Percentiles rank a stretch among this genome's conserved stretches.
Evolutionary conservation across 257 asterid species (phyloP).

Genomic region (Cinchona pubescens): DNA sequence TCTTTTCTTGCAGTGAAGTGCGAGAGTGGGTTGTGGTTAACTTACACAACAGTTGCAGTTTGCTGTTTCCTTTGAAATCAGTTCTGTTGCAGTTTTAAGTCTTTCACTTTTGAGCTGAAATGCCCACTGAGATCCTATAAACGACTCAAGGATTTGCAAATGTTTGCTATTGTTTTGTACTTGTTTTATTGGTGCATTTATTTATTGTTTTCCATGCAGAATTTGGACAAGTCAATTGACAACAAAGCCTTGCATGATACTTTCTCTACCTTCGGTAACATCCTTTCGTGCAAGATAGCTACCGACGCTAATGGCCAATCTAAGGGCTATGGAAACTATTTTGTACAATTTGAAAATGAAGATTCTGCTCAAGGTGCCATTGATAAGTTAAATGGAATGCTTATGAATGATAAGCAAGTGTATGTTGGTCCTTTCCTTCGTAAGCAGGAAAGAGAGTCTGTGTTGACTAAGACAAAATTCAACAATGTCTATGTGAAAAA

Average conservation of each 20-base stretch:
- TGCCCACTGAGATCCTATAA: not conserved
- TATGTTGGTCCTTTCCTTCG: slow-evolving; percentile 51
- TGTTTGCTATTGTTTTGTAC: not conserved
- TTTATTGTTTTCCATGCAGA: slow-evolving; percentile 28
- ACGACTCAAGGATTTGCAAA: not conserved
- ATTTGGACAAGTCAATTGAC: slow-evolving; percentile 56
- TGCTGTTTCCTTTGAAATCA: not conserved
- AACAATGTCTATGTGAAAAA: slow-evolving; percentile 59
- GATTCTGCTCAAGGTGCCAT: slow-evolving; percentile 58
- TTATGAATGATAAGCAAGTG: slow-evolving; percentile 50
- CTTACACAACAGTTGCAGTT: not conserved
- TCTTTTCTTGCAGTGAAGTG: not conserved
- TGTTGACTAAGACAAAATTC: slow-evolving; percentile 28
- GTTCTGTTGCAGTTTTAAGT: not conserved
- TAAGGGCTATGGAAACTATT: slow-evolving; percentile 53
- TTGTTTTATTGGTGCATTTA: not conserved
- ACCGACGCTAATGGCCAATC: slow-evolving; percentile 47
- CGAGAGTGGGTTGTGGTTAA: not conserved
- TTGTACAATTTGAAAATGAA: slow-evolving; percentile 52
- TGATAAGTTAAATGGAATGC: slow-evolving; percentile 52
- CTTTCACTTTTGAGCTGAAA: not conserved
- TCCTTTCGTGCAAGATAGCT: slow-evolving; percentile 61
- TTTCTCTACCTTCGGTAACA: slow-evolving; percentile 51
- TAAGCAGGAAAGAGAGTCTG: slow-evolving; percentile 47
- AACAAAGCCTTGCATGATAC: slow-evolving; percentile 55